Evolutionary conservation across 208 protist species (phyloP).

Genomic region (Herpetomonas tarakana): DNA sequence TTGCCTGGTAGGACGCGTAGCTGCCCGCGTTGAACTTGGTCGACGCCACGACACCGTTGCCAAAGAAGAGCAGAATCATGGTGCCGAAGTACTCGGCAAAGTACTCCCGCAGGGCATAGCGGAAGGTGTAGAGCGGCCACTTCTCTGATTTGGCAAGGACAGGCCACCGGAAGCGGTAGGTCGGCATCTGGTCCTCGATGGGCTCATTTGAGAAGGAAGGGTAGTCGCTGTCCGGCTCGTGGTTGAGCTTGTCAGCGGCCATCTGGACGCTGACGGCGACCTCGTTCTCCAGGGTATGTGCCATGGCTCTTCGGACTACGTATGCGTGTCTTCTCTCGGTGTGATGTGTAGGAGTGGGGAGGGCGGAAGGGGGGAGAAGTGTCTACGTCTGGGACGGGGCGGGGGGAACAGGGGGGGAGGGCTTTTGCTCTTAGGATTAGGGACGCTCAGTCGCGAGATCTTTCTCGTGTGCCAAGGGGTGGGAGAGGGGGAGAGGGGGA

Average conservation of each 20-base stretch:
- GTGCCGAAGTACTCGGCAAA: conserved; percentile 52
- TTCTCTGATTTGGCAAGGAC: background rate
- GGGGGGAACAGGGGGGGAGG: too few species aligned
- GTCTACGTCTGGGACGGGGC: too few species aligned
- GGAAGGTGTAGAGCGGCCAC: conserved; percentile 32
- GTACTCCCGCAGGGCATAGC: conserved; percentile 36
- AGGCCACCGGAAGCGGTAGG: background rate
- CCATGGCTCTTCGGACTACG: too few species aligned
- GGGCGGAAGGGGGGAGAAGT: too few species aligned
- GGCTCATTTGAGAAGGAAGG: background rate
- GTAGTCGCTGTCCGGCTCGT: background rate
- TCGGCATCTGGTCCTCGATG: background rate
- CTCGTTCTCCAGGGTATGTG: too few species aligned
- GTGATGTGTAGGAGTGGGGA: too few species aligned
- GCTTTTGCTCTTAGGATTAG: too few species aligned
- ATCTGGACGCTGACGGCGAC: background rate
- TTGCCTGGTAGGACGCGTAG: conserved; percentile 8
- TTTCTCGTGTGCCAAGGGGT: too few species aligned
- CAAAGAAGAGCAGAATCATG: conserved; percentile 45
- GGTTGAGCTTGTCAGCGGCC: background rate
- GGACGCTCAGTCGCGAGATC: too few species aligned
- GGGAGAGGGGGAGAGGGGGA: too few species aligned
- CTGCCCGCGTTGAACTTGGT: conserved; percentile 12
- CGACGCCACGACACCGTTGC: conserved; percentile 31
- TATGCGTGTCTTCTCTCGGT: too few species aligned